These are phyloP conservation scores for Nitzschia palea DNA, from an alignment of 108 stramenopile species.

Conservation along the genomic window DNA sequence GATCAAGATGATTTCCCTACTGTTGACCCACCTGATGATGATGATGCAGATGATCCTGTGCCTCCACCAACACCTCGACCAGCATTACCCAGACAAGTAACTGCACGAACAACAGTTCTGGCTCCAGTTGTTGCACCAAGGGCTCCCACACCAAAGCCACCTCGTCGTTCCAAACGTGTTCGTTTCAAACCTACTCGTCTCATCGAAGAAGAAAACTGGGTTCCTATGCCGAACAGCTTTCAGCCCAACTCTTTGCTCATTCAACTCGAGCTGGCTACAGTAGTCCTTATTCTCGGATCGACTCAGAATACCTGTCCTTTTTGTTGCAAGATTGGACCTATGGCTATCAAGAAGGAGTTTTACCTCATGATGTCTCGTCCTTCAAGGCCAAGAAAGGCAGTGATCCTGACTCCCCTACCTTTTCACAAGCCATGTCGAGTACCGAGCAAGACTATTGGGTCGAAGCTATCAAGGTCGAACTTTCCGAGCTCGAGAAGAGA, in stretches of 20 bases:
- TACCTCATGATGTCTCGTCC: too few species aligned
- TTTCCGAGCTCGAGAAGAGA: not conserved
- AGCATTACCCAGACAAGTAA: not conserved
- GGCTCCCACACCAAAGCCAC: not conserved
- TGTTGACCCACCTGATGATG: not conserved
- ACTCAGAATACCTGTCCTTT: not conserved
- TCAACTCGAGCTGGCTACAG: not conserved
- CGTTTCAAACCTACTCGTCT: not conserved
- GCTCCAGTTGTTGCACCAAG: not conserved
- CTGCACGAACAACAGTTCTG: not conserved
- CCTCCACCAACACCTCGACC: too few species aligned
- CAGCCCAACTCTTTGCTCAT: not conserved
- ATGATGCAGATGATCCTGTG: too few species aligned
- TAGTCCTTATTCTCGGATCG: not conserved
- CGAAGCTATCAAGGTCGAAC: not conserved
- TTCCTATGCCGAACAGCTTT: not conserved
- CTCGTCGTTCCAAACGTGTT: not conserved
- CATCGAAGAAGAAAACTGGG: not conserved
- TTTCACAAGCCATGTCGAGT: slow-evolving; percentile 12
- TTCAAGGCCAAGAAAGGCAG: not conserved
- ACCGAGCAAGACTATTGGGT: not conserved
- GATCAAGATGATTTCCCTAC: not conserved
- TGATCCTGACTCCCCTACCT: slow-evolving; percentile 25
- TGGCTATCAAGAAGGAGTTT: too few species aligned
- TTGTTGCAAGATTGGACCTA: not conserved